These are phyloP conservation scores for Solanum aculeatissimum DNA, from an alignment of 305 asterid species.

Conservation along the genomic window DNA sequence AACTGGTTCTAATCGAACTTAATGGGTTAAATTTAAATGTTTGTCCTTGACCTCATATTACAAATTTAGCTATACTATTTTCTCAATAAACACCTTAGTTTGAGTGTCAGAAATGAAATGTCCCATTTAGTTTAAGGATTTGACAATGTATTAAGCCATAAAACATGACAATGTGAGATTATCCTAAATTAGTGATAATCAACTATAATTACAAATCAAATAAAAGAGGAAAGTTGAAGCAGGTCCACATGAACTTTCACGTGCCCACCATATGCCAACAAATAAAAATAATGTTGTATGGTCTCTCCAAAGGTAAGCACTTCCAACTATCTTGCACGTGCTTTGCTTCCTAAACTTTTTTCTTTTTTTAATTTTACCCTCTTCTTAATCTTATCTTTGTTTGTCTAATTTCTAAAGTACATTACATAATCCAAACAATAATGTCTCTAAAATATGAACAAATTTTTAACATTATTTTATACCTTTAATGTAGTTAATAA, in stretches of 20 bases:
- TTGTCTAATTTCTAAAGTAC: not conserved
- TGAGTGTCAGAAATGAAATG: not conserved
- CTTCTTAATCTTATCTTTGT: not conserved
- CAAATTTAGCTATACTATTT: not conserved
- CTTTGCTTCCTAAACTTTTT: not conserved
- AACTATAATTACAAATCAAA: not conserved
- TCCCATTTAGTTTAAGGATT: not conserved
- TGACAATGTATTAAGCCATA: not conserved
- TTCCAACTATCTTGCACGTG: not conserved
- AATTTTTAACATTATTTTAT: not conserved
- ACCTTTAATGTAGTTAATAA: not conserved
- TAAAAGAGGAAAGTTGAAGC: not conserved
- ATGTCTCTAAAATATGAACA: not conserved
- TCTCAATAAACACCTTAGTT: not conserved
- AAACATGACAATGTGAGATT: not conserved
- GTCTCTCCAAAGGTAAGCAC: not conserved
- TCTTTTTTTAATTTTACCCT: not conserved
- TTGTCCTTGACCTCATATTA: not conserved
- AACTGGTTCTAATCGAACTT: not conserved
- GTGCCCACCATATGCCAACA: not conserved
- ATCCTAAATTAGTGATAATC: not conserved
- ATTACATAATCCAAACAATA: not conserved
- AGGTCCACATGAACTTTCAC: not conserved
- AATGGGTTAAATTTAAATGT: not conserved
- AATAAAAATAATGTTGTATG: not conserved